phyloP scores from a whole-genome alignment of 1,139 yeast species.

The Kluyveromyces sp. region DNA sequence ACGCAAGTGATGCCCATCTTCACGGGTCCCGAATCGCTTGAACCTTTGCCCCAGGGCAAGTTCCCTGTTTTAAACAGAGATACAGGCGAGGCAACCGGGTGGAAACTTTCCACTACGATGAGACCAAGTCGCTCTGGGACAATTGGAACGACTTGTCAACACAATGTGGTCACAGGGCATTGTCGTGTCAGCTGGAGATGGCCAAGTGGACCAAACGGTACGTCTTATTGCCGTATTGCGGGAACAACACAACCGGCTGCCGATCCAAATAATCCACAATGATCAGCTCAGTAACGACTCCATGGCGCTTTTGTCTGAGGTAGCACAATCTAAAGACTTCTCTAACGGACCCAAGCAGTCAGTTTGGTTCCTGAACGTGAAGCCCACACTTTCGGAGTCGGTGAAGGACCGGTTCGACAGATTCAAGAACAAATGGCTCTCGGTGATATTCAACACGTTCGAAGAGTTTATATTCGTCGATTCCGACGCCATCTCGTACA shows the following conservation, averaged over 20 bases:
- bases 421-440: slow-evolving; percentile 42
- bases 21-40: slow-evolving; percentile 7
- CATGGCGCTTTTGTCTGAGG: slow-evolving; percentile 21
- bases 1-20: slow-evolving; percentile 11
- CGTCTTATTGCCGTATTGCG: slow-evolving; percentile 36
- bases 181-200: slow-evolving; percentile 11
- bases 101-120: slow-evolving; percentile 8
- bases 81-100: neutral
- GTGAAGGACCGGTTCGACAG: slow-evolving; percentile 34
- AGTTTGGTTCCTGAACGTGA: slow-evolving; percentile 40
- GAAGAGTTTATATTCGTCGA: slow-evolving; percentile 42
- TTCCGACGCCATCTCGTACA: slow-evolving; percentile 42
- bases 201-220: slow-evolving; percentile 8
- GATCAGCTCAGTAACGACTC: slow-evolving; percentile 23
- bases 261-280: slow-evolving; percentile 40
- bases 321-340: slow-evolving; percentile 19
- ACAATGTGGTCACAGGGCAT: slow-evolving; percentile 12
- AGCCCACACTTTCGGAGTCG: slow-evolving; percentile 30
- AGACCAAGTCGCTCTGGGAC: slow-evolving; percentile 10
- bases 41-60: slow-evolving; percentile 9
- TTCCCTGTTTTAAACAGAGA: slow-evolving; percentile 8
- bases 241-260: slow-evolving; percentile 37
- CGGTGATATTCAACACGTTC: slow-evolving; percentile 42
- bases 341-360: slow-evolving; percentile 32
- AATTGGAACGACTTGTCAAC: slow-evolving; percentile 15